Evolutionary conservation across 1,284 basidiomycete genomes (phyloP).

Genomic region (Ustanciosporium gigantosporum): DNA sequence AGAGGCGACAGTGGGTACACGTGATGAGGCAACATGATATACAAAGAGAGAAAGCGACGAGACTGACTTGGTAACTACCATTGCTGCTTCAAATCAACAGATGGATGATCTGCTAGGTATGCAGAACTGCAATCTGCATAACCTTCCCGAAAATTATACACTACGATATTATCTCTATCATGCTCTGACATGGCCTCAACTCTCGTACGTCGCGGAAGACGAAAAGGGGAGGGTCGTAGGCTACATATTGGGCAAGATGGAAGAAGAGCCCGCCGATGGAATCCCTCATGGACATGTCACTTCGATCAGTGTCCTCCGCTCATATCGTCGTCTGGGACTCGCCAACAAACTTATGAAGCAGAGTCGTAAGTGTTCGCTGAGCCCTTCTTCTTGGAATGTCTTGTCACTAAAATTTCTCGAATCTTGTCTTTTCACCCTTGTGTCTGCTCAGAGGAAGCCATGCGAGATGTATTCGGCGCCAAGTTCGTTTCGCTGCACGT

Average conservation of each 20-base stretch:
- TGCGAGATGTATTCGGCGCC: constrained; percentile 58
- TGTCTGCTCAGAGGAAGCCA: constrained; percentile 53
- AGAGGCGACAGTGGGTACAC: constrained; percentile 20
- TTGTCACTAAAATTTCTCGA: background rate
- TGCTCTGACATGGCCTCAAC: constrained; percentile 84
- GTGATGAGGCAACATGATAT: too few species aligned
- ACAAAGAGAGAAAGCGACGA: too few species aligned
- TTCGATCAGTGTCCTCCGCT: constrained; percentile 56
- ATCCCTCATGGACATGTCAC: constrained; percentile 61
- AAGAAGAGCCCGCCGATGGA: constrained; percentile 59
- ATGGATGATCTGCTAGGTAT: constrained; percentile 57
- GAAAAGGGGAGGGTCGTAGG: constrained; percentile 85
- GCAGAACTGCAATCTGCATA: constrained; percentile 60
- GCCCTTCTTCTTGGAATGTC: background rate
- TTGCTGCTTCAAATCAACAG: constrained; percentile 9
- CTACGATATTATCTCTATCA: constrained; percentile 73
- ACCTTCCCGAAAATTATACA: constrained; percentile 60
- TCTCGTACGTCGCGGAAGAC: constrained; percentile 92
- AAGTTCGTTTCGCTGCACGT: constrained; percentile 59
- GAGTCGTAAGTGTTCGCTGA: constrained; percentile 49
- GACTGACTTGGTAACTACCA: too few species aligned
- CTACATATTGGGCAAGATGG: constrained; percentile 92
- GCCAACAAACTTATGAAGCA: constrained; percentile 60
- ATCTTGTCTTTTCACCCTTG: background rate
- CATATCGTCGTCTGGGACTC: constrained; percentile 55